Conservation (phyloP, 495 filamentous ascomycete species). For the Cenococcum geophilum region DNA sequence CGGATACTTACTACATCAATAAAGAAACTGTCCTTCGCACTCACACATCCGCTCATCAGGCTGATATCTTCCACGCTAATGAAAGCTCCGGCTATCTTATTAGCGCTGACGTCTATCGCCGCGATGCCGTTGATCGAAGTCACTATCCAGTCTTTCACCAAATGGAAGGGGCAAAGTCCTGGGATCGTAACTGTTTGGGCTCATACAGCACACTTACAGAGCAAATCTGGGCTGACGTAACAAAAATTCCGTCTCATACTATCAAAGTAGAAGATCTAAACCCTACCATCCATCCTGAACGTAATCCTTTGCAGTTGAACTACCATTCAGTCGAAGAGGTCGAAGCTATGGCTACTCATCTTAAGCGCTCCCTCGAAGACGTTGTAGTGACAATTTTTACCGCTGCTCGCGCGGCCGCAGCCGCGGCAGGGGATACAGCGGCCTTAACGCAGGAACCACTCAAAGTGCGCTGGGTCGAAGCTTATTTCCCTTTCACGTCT, state of each 20-base stretch:
- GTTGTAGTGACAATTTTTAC: constrained; percentile 87
- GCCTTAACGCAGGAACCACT: constrained; percentile 56
- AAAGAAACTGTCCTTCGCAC: constrained; percentile 76
- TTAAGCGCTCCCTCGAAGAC: constrained; percentile 82
- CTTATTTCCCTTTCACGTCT: constrained; percentile 93
- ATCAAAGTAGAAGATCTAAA: constrained; percentile 79
- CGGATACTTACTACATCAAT: constrained; percentile 96
- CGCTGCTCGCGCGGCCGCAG: constrained; percentile 62
- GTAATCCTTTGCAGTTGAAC: constrained; percentile 73
- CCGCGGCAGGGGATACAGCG: constrained; percentile 44
- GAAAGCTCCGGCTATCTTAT: constrained; percentile 77
- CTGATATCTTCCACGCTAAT: constrained; percentile 68
- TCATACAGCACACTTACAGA: constrained; percentile 43
- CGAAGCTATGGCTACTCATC: constrained; percentile 74
- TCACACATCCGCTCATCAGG: constrained; percentile 90
- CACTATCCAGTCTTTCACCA: constrained; percentile 98
- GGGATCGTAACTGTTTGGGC: constrained; percentile 62
- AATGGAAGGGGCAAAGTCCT: constrained; percentile 91
- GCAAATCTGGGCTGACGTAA: constrained; percentile 51
- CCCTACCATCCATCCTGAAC: constrained; percentile 67
- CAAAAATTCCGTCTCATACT: constrained; percentile 68
- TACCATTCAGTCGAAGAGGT: constrained; percentile 70
- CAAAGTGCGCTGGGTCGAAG: constrained; percentile 87
- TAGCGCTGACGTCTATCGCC: constrained; percentile 90
- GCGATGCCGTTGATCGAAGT: constrained; percentile 88